phyloP scores from a whole-genome alignment of 2,329 filamentous ascomycete species.

The Talaromyces atroroseus region DNA sequence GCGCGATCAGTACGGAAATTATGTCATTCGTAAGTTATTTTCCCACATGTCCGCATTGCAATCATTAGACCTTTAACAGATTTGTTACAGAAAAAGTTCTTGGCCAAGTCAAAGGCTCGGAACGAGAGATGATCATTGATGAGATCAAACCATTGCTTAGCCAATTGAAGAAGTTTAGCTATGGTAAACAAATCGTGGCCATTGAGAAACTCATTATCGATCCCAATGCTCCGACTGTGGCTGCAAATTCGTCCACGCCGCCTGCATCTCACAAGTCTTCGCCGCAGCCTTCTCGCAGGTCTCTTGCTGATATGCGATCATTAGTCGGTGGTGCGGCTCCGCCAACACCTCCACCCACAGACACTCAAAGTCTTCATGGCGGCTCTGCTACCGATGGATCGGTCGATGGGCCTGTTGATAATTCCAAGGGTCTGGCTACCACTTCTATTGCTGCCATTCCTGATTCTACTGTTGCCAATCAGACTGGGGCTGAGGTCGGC shows the following conservation, averaged over 20 bases:
- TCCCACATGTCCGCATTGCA: background rate
- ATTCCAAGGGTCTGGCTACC: slow-evolving; percentile 29
- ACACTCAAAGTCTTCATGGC: slow-evolving; percentile 52
- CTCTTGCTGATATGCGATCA: slow-evolving; percentile 34
- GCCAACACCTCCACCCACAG: slow-evolving; percentile 63
- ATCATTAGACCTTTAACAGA: slow-evolving; percentile 18
- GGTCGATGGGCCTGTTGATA: slow-evolving; percentile 38
- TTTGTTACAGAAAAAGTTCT: slow-evolving; percentile 68
- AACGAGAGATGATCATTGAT: slow-evolving; percentile 56
- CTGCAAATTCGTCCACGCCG: slow-evolving; percentile 32
- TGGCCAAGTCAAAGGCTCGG: slow-evolving; percentile 54
- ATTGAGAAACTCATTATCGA: slow-evolving; percentile 54
- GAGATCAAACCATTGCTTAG: slow-evolving; percentile 60
- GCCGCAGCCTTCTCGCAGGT: slow-evolving; percentile 30
- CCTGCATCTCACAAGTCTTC: slow-evolving; percentile 37
- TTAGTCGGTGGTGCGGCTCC: slow-evolving; percentile 52
- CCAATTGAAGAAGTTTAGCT: slow-evolving; percentile 58
- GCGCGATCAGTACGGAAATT: slow-evolving; percentile 90
- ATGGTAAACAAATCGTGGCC: slow-evolving; percentile 61
- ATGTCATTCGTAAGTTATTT: slow-evolving; percentile 80
- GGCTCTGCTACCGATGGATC: slow-evolving; percentile 28
- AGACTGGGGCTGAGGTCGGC: slow-evolving; percentile 20
- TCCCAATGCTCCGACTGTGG: slow-evolving; percentile 23
- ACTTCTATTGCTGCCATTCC: slow-evolving; percentile 30
- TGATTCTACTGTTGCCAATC: slow-evolving; percentile 21